Conservation (phyloP, 805 yeast genomes). For the Candida andamanensis region DNA sequence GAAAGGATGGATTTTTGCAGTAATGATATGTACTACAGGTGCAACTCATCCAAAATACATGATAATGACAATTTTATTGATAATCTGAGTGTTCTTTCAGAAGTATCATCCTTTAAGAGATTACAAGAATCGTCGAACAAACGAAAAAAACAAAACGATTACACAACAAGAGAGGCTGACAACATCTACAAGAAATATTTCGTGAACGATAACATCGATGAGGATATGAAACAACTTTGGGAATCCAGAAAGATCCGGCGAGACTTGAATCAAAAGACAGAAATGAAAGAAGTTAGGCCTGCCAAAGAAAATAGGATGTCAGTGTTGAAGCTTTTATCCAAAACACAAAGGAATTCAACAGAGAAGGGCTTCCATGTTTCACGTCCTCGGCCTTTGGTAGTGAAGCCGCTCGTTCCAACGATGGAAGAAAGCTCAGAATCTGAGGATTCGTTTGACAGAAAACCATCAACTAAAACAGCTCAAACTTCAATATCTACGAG, state of each 20-base stretch:
- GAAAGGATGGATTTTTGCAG: no score
- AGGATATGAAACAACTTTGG: conserved; percentile 50
- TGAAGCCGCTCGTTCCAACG: no score
- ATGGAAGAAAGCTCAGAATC: background rate
- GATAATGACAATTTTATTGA: background rate
- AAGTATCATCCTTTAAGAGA: conserved; percentile 11
- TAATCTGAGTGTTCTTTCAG: conserved; percentile 5
- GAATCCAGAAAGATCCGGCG: conserved; percentile 34
- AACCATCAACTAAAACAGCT: no score
- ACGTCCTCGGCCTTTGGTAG: conserved; percentile 30
- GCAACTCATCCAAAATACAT: conserved; percentile 5
- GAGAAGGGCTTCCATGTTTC: conserved; percentile 27
- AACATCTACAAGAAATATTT: conserved; percentile 40
- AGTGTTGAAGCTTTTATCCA: no score
- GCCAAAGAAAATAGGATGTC: background rate
- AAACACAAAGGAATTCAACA: no score
- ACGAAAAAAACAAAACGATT: conserved; percentile 35
- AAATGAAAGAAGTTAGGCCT: background rate
- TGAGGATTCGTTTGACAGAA: no score
- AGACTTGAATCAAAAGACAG: background rate
- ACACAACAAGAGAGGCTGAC: conserved; percentile 60
- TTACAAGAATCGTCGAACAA: conserved; percentile 14
- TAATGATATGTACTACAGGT: conserved; percentile 12
- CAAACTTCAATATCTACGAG: no score
- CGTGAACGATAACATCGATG: conserved; percentile 40